These are phyloP conservation scores for Tuber brumale DNA, from an alignment of 495 filamentous ascomycete genomes.

Conservation along the genomic window DNA sequence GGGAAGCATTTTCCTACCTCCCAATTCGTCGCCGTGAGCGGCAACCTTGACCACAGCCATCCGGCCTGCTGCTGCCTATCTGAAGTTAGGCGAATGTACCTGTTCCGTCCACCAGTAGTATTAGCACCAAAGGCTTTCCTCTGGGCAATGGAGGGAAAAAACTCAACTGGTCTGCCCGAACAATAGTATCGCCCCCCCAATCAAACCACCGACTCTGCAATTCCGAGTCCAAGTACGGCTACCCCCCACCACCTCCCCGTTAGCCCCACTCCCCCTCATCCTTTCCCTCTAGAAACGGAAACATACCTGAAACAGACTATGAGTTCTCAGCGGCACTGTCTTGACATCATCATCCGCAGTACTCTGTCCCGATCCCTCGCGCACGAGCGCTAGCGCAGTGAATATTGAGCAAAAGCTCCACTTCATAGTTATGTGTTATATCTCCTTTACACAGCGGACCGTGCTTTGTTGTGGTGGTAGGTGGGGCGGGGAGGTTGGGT, in stretches of 20 bases:
- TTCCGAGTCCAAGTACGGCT: conserved; percentile 97
- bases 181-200: conserved; percentile 92
- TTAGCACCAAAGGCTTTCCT: background rate
- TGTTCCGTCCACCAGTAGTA: conserved; percentile 38
- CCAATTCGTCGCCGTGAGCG: conserved; percentile 97
- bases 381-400: background rate
- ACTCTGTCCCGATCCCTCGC: conserved; percentile 18
- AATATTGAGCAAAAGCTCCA: conserved; percentile 4
- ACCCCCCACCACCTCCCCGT: conserved; percentile 31
- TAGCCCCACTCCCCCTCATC: conserved; percentile 8
- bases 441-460: background rate
- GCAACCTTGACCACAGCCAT: conserved; percentile 88
- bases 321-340: conserved; percentile 61
- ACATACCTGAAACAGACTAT: conserved; percentile 59
- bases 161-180: conserved; percentile 81
- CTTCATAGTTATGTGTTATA: background rate
- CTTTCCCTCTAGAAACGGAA: conserved; percentile 6
- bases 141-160: conserved; percentile 1
- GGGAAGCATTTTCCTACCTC: conserved; percentile 52
- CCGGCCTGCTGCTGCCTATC: conserved; percentile 84
- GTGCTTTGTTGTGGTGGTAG: background rate
- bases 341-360: conserved; percentile 35
- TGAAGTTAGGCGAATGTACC: conserved; percentile 86
- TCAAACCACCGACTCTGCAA: conserved; percentile 99
- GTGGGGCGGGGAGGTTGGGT: background rate